Conservation (phyloP, 2,329 filamentous ascomycete genomes). For the Paraphaeosphaeria sporulosa region DNA sequence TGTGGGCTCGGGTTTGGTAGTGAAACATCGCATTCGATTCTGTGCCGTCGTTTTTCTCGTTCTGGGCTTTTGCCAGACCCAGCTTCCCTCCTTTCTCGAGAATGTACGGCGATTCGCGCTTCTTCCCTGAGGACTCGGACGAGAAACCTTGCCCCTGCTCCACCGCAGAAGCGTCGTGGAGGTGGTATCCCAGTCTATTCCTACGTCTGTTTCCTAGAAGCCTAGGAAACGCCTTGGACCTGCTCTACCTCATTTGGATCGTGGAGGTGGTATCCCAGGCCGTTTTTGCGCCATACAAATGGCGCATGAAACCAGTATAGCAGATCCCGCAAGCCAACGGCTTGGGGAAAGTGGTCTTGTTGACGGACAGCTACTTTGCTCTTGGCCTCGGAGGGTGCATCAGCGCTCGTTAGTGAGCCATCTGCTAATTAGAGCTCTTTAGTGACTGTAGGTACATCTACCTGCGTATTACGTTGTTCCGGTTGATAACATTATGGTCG, state of each 20-base stretch:
- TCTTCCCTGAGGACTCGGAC: background rate
- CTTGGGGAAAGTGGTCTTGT: background rate
- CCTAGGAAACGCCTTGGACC: background rate
- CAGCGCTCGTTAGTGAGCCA: background rate
- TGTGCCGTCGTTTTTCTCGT: background rate
- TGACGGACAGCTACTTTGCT: background rate
- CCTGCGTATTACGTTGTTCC: background rate
- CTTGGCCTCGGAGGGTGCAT: background rate
- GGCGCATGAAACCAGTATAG: constrained; percentile 4
- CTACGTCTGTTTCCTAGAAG: too few species aligned
- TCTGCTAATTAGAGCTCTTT: background rate
- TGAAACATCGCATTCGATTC: background rate
- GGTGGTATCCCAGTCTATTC: background rate
- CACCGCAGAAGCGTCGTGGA: background rate
- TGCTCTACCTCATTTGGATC: background rate
- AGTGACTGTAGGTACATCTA: background rate
- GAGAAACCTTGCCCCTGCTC: constrained; percentile 9
- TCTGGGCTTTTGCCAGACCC: background rate
- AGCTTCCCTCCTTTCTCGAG: background rate
- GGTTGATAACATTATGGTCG: background rate
- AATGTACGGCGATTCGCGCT: background rate
- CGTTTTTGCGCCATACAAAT: constrained; percentile 7
- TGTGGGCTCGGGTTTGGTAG: background rate
- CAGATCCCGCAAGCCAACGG: background rate
- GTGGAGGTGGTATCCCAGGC: background rate